A percentile compares a stretch with the other conserved stretches of the same genome.
These are phyloP conservation scores for Penicillium sp. DNA, from an alignment of 2,329 filamentous ascomycete genomes.

Conservation along the genomic window DNA sequence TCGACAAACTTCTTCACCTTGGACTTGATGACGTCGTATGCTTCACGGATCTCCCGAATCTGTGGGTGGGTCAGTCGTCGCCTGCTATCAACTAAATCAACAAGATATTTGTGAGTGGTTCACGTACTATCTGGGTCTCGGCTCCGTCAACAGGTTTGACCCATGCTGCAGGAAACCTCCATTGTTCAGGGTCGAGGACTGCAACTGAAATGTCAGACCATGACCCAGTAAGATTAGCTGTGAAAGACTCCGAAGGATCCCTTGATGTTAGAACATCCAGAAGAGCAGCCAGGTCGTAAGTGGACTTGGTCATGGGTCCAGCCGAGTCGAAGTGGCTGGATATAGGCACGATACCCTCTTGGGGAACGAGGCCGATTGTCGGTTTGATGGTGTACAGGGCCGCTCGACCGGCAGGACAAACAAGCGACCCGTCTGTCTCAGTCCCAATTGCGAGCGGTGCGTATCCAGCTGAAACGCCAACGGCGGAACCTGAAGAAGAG, in stretches of 20 bases:
- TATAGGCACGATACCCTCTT: conserved; percentile 40
- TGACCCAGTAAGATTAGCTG: conserved; percentile 7
- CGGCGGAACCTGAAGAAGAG: conserved; percentile 44
- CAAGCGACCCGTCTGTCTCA: conserved; percentile 43
- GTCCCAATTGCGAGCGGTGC: conserved; percentile 42
- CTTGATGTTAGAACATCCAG: conserved; percentile 18
- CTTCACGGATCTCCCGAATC: too few relatives aligned
- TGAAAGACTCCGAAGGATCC: conserved; percentile 6
- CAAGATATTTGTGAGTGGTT: not conserved
- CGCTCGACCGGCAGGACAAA: conserved; percentile 40
- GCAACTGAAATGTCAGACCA: conserved; percentile 23
- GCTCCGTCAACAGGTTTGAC: conserved; percentile 10
- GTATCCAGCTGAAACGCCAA: conserved; percentile 41
- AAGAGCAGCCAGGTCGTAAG: conserved; percentile 19
- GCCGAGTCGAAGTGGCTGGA: conserved; percentile 20
- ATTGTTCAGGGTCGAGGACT: conserved; percentile 18
- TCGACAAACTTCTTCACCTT: too few relatives aligned
- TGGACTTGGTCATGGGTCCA: conserved; percentile 26
- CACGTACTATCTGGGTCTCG: conserved; percentile 21
- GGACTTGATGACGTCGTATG: too few relatives aligned
- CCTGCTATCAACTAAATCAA: too few relatives aligned
- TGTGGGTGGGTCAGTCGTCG: too few relatives aligned
- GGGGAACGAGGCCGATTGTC: conserved; percentile 38
- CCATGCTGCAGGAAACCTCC: conserved; percentile 6
- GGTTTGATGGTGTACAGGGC: conserved; percentile 44